Conservation (phyloP, 2,329 filamentous ascomycete genomes). For the Onygenales sp. region DNA sequence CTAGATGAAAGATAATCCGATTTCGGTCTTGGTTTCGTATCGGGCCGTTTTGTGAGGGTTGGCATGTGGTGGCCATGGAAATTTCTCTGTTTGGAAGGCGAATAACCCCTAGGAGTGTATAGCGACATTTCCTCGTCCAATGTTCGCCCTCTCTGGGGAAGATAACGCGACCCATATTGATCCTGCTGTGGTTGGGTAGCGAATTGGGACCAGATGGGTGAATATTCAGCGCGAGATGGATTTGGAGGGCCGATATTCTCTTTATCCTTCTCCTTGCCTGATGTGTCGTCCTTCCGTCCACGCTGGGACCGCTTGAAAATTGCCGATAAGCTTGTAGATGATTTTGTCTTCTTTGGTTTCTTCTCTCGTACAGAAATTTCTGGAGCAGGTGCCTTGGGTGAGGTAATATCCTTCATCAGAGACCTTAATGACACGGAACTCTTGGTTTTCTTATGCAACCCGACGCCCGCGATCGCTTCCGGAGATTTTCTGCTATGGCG, state of each 20-base stretch:
- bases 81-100: slow-evolving; percentile 53
- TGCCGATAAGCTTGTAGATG: slow-evolving; percentile 68
- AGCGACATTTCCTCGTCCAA: slow-evolving; percentile 47
- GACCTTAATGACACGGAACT: slow-evolving; percentile 46
- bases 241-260: slow-evolving; percentile 65
- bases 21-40: slow-evolving; percentile 41
- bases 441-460: slow-evolving; percentile 44
- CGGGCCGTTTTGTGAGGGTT: slow-evolving; percentile 28
- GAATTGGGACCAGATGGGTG: slow-evolving; percentile 78
- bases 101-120: slow-evolving; percentile 52
- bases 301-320: slow-evolving; percentile 67
- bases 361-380: slow-evolving; percentile 4
- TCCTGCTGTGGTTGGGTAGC: slow-evolving; percentile 32
- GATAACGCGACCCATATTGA: slow-evolving; percentile 27
- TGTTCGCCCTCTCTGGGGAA: slow-evolving; percentile 36
- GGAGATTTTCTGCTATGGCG: slow-evolving; percentile 27
- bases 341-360: slow-evolving; percentile 64
- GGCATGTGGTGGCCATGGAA: slow-evolving; percentile 46
- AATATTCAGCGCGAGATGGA: slow-evolving; percentile 37
- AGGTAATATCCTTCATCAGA: slow-evolving; percentile 28
- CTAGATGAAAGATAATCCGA: slow-evolving; percentile 38
- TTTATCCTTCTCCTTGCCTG: slow-evolving; percentile 55
- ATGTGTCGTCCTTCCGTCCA: slow-evolving; percentile 51
- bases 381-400: slow-evolving; percentile 12
- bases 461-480: slow-evolving; percentile 25